Conservation (phyloP, 2,329 filamentous ascomycete species). For the Phaeophleospora eucalypticola region DNA sequence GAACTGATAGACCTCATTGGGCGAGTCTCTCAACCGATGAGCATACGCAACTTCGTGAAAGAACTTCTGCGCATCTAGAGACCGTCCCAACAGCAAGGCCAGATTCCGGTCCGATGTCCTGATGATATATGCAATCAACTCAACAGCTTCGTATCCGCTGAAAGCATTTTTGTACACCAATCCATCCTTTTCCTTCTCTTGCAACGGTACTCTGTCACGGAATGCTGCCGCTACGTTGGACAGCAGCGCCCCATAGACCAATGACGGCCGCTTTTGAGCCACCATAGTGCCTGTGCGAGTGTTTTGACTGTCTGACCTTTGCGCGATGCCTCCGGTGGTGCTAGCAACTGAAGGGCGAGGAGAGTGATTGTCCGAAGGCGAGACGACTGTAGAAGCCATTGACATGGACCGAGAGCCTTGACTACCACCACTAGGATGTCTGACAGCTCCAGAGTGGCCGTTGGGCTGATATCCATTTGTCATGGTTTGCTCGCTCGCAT, state of each 20-base stretch:
- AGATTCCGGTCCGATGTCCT: conserved; percentile 94
- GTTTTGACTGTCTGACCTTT: conserved; percentile 38
- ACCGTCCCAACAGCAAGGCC: conserved; percentile 82
- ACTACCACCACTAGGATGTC: conserved; percentile 28
- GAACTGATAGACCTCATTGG: conserved; percentile 94
- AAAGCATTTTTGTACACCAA: conserved; percentile 97
- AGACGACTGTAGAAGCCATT: conserved; percentile 79
- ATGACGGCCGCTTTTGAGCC: conserved; percentile 66
- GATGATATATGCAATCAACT: conserved; percentile 93
- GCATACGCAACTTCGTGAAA: conserved; percentile 99
- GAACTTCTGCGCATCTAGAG: conserved; percentile 95
- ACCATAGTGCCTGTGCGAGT: conserved; percentile 42
- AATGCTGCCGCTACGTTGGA: conserved; percentile 94
- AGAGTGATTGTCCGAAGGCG: conserved; percentile 35
- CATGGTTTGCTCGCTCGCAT: conserved; percentile 21
- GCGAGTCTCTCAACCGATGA: conserved; percentile 89
- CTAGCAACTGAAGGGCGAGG: conserved; percentile 25
- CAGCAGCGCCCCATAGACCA: conserved; percentile 89
- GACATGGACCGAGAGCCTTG: conserved; percentile 71
- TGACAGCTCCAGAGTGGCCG: conserved; percentile 19
- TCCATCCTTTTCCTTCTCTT: conserved; percentile 92
- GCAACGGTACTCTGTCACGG: conserved; percentile 77
- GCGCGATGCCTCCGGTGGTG: conserved; percentile 1
- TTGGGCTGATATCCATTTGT: conserved; percentile 29
- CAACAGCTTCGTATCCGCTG: conserved; percentile 90